Evolutionary conservation across 2,329 filamentous ascomycete species (phyloP).

Genomic region (Escovopsis sp.): DNA sequence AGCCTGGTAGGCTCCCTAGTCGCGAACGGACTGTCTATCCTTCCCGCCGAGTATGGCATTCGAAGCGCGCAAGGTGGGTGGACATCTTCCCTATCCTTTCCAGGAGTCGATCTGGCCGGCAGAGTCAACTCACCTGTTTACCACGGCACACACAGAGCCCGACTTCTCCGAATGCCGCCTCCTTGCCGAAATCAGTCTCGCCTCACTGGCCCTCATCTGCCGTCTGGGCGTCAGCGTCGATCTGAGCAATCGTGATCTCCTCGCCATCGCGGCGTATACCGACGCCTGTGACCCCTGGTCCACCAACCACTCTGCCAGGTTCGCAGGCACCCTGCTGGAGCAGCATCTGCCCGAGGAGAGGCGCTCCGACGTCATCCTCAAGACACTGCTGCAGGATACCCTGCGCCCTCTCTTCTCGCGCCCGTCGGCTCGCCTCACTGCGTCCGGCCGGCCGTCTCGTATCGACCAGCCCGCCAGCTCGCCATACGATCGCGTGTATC

Average conservation of each 20-base stretch:
- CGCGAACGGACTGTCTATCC: neutral
- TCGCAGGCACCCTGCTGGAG: constrained; percentile 19
- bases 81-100: no score
- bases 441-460: constrained; percentile 15
- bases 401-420: constrained; percentile 54
- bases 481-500: neutral
- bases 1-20: neutral
- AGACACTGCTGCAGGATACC: constrained; percentile 45
- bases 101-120: no score
- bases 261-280: constrained; percentile 19
- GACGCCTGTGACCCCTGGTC: constrained; percentile 24
- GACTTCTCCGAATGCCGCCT: constrained; percentile 2
- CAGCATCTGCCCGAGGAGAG: constrained; percentile 10
- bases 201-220: constrained; percentile 1
- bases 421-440: constrained; percentile 28
- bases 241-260: constrained; percentile 9
- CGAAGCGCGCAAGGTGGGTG: neutral
- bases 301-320: constrained; percentile 14
- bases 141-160: neutral
- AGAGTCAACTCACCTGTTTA: neutral
- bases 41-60: neutral
- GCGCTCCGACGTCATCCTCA: constrained; percentile 29
- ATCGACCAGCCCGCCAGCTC: constrained; percentile 8
- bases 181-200: constrained; percentile 3
- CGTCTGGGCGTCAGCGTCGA: neutral